Conservation (phyloP, 148 eudicot species). For the Diospyros kaki region DNA sequence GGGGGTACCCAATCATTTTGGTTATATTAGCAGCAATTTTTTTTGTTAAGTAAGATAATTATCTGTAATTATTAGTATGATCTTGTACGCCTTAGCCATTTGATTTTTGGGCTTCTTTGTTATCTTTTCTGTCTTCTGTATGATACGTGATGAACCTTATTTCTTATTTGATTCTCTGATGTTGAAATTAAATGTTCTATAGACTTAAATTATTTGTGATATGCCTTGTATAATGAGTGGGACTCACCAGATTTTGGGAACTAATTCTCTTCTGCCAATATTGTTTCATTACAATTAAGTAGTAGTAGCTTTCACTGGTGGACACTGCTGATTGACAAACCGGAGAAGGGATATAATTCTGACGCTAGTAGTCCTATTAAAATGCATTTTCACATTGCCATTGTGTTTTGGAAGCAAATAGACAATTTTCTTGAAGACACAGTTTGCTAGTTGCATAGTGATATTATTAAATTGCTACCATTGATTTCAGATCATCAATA, state of each 20-base stretch:
- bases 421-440: background rate
- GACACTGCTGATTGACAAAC: background rate
- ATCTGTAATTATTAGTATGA: background rate
- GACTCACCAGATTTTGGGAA: background rate
- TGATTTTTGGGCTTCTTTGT: background rate
- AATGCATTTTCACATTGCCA: background rate
- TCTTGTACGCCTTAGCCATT: background rate
- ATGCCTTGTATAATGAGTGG: background rate
- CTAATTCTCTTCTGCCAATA: background rate
- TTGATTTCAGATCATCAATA: background rate
- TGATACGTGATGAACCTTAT: background rate
- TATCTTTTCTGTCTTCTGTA: background rate
- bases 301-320: background rate
- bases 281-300: background rate
- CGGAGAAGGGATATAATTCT: background rate
- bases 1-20: background rate
- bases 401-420: background rate
- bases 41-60: too few relatives aligned
- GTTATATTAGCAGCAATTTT: too few relatives aligned
- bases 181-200: background rate
- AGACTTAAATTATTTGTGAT: background rate
- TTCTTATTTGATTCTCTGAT: background rate
- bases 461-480: background rate
- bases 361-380: background rate
- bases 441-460: background rate